phyloP scores from a whole-genome alignment of 768 basidiomycete genomes.

The Rhodotorula toruloides region DNA sequence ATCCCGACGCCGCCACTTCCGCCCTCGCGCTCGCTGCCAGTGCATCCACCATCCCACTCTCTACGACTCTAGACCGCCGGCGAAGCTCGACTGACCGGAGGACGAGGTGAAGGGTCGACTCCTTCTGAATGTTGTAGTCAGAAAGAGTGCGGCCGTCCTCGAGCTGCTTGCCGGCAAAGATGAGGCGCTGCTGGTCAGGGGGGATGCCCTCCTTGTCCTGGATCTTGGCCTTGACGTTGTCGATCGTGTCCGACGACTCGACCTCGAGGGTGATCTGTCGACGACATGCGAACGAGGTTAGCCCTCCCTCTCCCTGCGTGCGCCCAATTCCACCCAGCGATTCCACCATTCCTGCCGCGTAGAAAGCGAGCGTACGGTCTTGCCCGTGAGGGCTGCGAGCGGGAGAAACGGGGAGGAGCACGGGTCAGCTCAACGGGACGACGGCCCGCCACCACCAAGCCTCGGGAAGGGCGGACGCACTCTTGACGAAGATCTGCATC shows the following conservation, averaged over 20 bases:
- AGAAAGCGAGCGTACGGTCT: slow-evolving; percentile 52
- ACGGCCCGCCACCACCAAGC: too few species aligned
- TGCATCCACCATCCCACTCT: too few species aligned
- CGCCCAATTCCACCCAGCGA: background rate
- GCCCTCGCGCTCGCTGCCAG: too few species aligned
- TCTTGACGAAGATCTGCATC: slow-evolving; percentile 80
- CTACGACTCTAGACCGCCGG: background rate
- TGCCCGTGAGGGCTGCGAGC: slow-evolving; percentile 60
- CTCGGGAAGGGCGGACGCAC: slow-evolving; percentile 3
- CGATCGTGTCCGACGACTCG: slow-evolving; percentile 87
- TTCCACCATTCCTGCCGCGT: background rate
- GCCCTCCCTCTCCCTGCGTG: background rate
- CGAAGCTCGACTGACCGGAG: slow-evolving; percentile 53
- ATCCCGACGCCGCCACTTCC: background rate
- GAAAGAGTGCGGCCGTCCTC: slow-evolving; percentile 86
- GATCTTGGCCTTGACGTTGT: slow-evolving; percentile 91
- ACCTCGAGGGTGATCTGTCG: slow-evolving; percentile 74
- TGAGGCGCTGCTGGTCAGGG: slow-evolving; percentile 83
- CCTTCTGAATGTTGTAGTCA: slow-evolving; percentile 76
- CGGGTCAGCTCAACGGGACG: slow-evolving; percentile 2
- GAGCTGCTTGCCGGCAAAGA: slow-evolving; percentile 87
- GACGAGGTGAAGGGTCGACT: slow-evolving; percentile 94
- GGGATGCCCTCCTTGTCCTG: slow-evolving; percentile 93
- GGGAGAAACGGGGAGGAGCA: background rate
- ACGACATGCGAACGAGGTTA: background rate